phyloP scores from a whole-genome alignment of 139 green algal genomes.

The Micractinium sp. region DNA sequence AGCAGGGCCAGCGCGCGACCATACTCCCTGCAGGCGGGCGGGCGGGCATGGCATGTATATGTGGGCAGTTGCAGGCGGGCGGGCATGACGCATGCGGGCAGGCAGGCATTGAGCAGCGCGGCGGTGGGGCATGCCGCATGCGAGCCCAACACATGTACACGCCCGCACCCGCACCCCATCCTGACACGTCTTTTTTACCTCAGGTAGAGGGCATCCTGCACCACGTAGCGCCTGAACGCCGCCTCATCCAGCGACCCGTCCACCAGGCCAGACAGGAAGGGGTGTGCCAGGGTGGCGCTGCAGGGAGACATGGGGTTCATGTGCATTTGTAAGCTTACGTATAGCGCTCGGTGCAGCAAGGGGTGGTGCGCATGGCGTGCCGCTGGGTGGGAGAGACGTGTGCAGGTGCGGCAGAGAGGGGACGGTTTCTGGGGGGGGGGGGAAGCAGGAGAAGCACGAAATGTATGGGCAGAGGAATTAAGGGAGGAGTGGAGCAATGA shows the following conservation, averaged over 20 bases:
- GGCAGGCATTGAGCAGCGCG: background rate
- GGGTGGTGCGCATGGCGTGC: background rate
- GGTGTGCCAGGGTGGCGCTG: constrained; percentile 28
- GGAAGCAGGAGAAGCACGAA: no score
- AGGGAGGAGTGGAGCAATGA: no score
- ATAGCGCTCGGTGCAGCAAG: no score
- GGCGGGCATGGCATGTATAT: no score
- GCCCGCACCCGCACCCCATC: background rate
- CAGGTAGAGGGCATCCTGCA: constrained; percentile 18
- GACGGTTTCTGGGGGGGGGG: background rate
- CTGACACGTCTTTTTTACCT: no score
- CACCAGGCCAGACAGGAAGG: constrained; percentile 14
- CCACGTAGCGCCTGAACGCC: background rate
- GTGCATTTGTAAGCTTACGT: no score
- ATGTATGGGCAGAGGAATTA: no score
- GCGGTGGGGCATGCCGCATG: background rate
- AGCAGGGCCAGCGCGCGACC: constrained; percentile 25
- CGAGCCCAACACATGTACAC: background rate
- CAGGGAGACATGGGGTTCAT: background rate
- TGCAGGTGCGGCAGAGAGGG: background rate
- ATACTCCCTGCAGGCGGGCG: constrained; percentile 15
- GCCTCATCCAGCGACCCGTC: constrained; percentile 11
- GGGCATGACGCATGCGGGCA: background rate
- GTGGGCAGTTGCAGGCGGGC: background rate
- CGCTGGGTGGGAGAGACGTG: background rate